Base-by-base conservation (phyloP, 73 alveolate genomes). In the Tetrahymena elliotti region DNA sequence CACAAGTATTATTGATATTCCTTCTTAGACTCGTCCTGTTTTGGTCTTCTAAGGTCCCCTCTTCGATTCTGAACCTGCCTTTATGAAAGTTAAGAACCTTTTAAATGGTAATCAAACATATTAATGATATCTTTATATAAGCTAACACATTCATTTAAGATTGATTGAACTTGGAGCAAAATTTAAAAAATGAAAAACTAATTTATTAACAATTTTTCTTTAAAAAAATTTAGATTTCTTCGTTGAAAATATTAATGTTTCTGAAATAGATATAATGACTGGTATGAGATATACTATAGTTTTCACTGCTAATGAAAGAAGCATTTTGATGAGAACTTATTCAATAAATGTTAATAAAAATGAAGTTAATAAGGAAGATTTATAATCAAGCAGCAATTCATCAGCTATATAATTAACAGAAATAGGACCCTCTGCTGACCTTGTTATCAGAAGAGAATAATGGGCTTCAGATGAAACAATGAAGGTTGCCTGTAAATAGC, bases 21-120 rank as follows among this genome's bases (percentile, higher is more conserved):
- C 96, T 31, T 53, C 93, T 36, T 97, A 96, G 35, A 54, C 93
- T 52, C 96, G 97, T 92, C 99, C 99, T 4, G 38, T 97, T 13
- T 54, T 97, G 22, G 22, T 97, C 7, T 97, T 97, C 97, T 96
- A 97, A 95, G 99, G 99, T 40, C 98, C 97, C 37, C 95, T 94
- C 4, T 97, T 97, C 52, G 99, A 97, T 83, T 96, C 95, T 94
- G 93, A 94, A 38, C 96, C 96, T 31, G 83, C 83, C 41, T 96
- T 93, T 53, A 82, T 93, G 95, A 96, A 97, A 83, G 31, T 97
- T 82, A 97, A 97, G 94, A 97, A 95, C 94, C 52, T 97, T 34
- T 94, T 97, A 13, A 93, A 95, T 36, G 97, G 97, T 95, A 95
- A 52, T 93, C 9, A 18, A 39, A 13, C 82, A 47, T 1, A 47